These are phyloP conservation scores for Xylaria sp. DNA, from an alignment of 2,329 filamentous ascomycete species.

Conservation along the genomic window DNA sequence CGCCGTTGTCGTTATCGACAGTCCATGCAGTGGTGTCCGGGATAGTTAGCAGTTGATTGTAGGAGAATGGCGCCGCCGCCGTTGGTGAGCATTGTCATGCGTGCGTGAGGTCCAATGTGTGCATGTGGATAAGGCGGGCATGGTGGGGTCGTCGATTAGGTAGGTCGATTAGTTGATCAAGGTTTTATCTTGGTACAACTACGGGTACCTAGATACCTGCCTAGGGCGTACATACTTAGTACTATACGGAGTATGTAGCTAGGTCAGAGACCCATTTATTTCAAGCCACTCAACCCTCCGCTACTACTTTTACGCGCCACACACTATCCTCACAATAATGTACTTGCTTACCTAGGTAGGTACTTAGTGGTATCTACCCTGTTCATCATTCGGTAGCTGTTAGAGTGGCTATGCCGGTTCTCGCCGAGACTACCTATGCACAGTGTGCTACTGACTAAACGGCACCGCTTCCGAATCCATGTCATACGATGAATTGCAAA, in stretches of 20 bases:
- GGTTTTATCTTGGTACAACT: neutral
- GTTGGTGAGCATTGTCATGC: neutral
- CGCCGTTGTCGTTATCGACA: neutral
- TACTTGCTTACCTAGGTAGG: neutral
- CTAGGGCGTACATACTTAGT: neutral
- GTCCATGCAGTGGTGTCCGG: neutral
- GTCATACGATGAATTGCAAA: neutral
- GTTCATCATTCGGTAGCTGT: neutral
- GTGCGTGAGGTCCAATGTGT: neutral
- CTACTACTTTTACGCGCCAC: too few relatives aligned
- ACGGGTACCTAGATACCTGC: too few relatives aligned
- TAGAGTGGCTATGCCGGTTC: neutral
- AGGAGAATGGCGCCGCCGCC: too few relatives aligned
- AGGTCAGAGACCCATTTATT: too few relatives aligned
- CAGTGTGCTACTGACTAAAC: too few relatives aligned
- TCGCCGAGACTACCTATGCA: neutral
- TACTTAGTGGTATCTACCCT: too few relatives aligned
- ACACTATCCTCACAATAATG: too few relatives aligned
- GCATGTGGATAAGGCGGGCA: neutral
- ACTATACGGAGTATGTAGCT: too few relatives aligned
- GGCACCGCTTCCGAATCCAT: neutral
- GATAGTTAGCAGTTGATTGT: neutral
- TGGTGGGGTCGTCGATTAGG: constrained; percentile 4
- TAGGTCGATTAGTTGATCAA: too few relatives aligned
- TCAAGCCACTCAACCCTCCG: too few relatives aligned